Evolutionary conservation across 345 rosid genomes (phyloP).

Genomic region (Ceriops decandra): DNA sequence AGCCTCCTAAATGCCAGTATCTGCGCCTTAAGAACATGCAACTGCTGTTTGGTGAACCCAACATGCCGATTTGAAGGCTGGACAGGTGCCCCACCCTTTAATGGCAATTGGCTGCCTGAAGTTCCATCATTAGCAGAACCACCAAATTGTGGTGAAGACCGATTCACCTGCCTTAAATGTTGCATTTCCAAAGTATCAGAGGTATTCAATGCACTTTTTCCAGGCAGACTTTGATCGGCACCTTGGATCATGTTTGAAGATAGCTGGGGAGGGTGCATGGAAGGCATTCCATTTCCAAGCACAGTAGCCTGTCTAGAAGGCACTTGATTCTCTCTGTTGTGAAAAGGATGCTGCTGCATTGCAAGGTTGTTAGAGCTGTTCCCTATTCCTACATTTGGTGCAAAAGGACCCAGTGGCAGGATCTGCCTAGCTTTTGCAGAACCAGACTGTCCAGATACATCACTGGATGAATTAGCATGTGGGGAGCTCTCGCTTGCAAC

Average conservation of each 20-base stretch:
- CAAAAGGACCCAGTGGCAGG: constrained; percentile 45
- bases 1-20: constrained; percentile 92
- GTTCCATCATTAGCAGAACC: constrained; percentile 51
- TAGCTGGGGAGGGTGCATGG: constrained; percentile 64
- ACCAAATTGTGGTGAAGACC: constrained; percentile 50
- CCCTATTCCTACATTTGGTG: constrained; percentile 44
- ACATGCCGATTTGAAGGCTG: constrained; percentile 50
- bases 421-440: constrained; percentile 60
- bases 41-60: constrained; percentile 90
- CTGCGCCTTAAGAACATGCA: constrained; percentile 97
- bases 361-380: constrained; percentile 40
- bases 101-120: constrained; percentile 32
- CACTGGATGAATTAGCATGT: constrained; percentile 71
- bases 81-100: constrained; percentile 52
- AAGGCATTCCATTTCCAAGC: constrained; percentile 65
- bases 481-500: constrained; percentile 69
- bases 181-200: constrained; percentile 61
- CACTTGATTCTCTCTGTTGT: constrained; percentile 63
- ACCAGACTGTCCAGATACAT: constrained; percentile 74
- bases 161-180: constrained; percentile 58
- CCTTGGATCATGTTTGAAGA: constrained; percentile 49
- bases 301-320: constrained; percentile 49
- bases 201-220: constrained; percentile 43
- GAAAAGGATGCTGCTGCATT: constrained; percentile 56
- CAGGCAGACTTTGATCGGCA: constrained; percentile 50